Conservation (phyloP, 2,329 filamentous ascomycete species). For the Chalaropsis ovoidea region DNA sequence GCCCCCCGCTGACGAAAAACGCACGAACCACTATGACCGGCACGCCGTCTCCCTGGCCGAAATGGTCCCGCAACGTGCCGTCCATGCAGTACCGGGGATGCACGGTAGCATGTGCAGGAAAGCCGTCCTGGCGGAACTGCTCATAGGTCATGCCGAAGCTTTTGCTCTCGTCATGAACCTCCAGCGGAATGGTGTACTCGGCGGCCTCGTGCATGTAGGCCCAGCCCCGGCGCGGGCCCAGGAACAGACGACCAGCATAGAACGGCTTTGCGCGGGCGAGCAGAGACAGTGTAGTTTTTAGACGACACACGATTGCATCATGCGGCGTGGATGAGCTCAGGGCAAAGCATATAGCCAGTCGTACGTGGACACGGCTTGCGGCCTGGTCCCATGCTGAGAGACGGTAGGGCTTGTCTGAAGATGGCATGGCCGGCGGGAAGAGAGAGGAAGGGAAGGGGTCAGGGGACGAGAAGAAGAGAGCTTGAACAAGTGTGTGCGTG, state of each 20-base stretch:
- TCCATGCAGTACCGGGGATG: constrained; percentile 27
- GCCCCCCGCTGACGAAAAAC: constrained; percentile 35
- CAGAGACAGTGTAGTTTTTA: constrained; percentile 26
- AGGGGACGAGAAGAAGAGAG: neutral
- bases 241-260: constrained; percentile 30
- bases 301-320: constrained; percentile 23
- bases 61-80: constrained; percentile 17
- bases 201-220: constrained; percentile 27
- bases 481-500: neutral
- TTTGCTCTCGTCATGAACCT: constrained; percentile 26
- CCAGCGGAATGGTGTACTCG: constrained; percentile 27
- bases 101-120: constrained; percentile 31
- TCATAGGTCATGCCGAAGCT: constrained; percentile 29
- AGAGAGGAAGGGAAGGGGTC: constrained; percentile 9
- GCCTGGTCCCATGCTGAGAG: constrained; percentile 27
- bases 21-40: constrained; percentile 35
- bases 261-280: constrained; percentile 29
- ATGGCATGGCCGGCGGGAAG: constrained; percentile 1
- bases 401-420: constrained; percentile 18
- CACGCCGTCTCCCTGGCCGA: constrained; percentile 26
- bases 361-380: constrained; percentile 26
- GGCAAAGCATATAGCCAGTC: constrained; percentile 29
- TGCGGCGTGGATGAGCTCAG: constrained; percentile 23
- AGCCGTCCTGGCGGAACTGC: constrained; percentile 29
- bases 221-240: constrained; percentile 26